Base-by-base conservation (phyloP, 106 monocot genomes). In the Xerophyta viscosa region DNA sequence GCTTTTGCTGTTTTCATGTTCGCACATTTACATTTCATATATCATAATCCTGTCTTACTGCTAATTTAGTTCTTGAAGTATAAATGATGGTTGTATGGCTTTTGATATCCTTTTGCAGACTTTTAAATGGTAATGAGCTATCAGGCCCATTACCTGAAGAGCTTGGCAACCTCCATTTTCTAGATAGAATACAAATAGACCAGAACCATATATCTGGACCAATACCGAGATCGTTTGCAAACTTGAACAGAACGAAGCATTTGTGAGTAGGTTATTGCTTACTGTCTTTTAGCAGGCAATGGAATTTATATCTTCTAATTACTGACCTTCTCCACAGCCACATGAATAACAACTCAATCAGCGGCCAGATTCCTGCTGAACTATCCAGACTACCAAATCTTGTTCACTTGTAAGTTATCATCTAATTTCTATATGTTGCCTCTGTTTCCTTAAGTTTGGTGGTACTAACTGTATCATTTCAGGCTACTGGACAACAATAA, bases 401-500 rank as follows among this genome's bases (percentile, higher is more conserved):
- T 57, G 56, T 99, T 69, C 90, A 90, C 67, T 78, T 99, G 98
- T 90, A 71, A 80, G 90, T 79, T 66, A 17, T 41, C 29, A 1
- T 39, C 37, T 9, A 22, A 17, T 27, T 27, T 47, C 51, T 13
- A 24, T 30, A 2, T 27, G 54, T 4, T n/a, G n/a, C n/a, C n/a
- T n/a, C n/a, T n/a, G n/a, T n/a, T n/a, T n/a, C n/a, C n/a, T n/a
- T n/a, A n/a, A n/a, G n/a, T n/a, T n/a, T n/a, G n/a, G n/a, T n/a
- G n/a, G n/a, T n/a, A n/a, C n/a, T n/a, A n/a, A n/a, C n/a, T n/a
- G n/a, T n/a, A 3, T 21, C 41, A 41, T 77, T 83, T 67, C 86
- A 98, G 98, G 45, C 66, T 98, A 27, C 57, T 98, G 82, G 98
- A 98, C 75, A 98, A 90, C 70, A 98, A 98, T 69, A 98, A 98